Evolutionary conservation across 257 asterid genomes (phyloP), one percentile per base, ranked within the genome.

Genomic region (Rauvolfia tetraphylla): DNA sequence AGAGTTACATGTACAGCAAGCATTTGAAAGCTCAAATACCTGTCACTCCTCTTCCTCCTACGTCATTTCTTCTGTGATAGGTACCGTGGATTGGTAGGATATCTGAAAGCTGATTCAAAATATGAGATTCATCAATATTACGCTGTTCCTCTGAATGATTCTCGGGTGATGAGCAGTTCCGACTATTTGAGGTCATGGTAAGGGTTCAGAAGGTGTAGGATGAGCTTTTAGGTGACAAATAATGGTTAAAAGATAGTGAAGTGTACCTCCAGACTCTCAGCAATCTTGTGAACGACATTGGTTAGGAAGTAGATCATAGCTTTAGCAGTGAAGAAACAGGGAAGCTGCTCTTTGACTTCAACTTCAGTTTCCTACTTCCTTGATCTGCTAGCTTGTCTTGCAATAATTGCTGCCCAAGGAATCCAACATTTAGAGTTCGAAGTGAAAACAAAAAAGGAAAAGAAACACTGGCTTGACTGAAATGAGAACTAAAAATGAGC

Each of bases 51-150:
- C 25, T 18, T 2, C 58, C 58, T 54, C 59, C 59, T 20, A 25
- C 27, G 4, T 9, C 5, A 27, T 22, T 54, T 5, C 25, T 7
- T 20, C 27, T 54, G 20, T 54, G 59, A 22, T 54, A 22, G 27
- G 27, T 20, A 54, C 87, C 78, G 14, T 56, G 63, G 22, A 84
- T 84, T 57, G 96, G 92, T 15, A 51, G 57, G 23, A 51, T 51
- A 18, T 51, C 57, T 1, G 57, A 51, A 51, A 51, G 57, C 23
- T 38, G 94, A 80, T 79, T 78, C 76, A 90, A 84, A 14, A 90
- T 78, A 76, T 53, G 84, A 71, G 90, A 82, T 81, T 93, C 98
- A 22, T 87, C 87, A 22, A 71, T 61, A 13, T 53, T 62, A 51
- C 0, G 63, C 12, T 48, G 67, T 61, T 10, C 75, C 42, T 73